A percentile compares a stretch with the other conserved stretches of the same genome.
Conservation (phyloP, 495 filamentous ascomycete genomes). For the Neurospora sp. region DNA sequence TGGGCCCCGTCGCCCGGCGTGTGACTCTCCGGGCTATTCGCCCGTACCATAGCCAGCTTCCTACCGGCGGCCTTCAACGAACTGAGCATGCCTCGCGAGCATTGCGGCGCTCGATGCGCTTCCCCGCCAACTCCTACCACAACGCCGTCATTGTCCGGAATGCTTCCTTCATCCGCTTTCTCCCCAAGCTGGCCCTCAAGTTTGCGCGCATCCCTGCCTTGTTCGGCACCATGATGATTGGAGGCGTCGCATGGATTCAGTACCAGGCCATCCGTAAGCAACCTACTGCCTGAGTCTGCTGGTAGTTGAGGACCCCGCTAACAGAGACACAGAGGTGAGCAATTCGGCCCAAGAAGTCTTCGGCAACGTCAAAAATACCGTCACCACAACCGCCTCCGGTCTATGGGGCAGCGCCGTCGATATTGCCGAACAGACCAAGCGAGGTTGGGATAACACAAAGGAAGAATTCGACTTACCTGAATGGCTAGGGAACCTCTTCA, state of each 20-base stretch:
- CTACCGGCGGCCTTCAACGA: conserved; percentile 60
- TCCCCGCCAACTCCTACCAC: conserved; percentile 68
- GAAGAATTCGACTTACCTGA: conserved; percentile 66
- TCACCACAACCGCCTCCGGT: conserved; percentile 51
- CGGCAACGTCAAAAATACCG: conserved; percentile 56
- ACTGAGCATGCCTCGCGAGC: conserved; percentile 51
- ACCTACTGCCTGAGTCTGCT: not conserved
- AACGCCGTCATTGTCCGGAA: conserved; percentile 76
- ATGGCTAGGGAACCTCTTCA: conserved; percentile 74
- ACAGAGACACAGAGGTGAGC: conserved; percentile 56
- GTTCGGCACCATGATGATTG: conserved; percentile 80
- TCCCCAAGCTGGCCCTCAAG: conserved; percentile 86
- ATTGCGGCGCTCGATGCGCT: conserved; percentile 56
- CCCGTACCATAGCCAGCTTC: conserved; percentile 49
- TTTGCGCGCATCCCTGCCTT: conserved; percentile 78
- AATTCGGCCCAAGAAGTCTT: conserved; percentile 81
- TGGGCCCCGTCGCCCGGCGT: conserved; percentile 50
- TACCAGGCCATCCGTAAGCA: conserved; percentile 86
- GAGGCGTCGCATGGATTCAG: conserved; percentile 81
- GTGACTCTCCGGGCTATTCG: conserved; percentile 46
- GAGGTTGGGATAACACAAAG: conserved; percentile 76
- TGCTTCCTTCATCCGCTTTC: conserved; percentile 72
- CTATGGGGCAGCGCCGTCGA: conserved; percentile 60
- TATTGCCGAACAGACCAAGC: conserved; percentile 66
- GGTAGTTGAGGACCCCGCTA: not conserved